These are phyloP conservation scores for Tulasnella sp. DNA, from an alignment of 768 basidiomycete species.

Conservation along the genomic window DNA sequence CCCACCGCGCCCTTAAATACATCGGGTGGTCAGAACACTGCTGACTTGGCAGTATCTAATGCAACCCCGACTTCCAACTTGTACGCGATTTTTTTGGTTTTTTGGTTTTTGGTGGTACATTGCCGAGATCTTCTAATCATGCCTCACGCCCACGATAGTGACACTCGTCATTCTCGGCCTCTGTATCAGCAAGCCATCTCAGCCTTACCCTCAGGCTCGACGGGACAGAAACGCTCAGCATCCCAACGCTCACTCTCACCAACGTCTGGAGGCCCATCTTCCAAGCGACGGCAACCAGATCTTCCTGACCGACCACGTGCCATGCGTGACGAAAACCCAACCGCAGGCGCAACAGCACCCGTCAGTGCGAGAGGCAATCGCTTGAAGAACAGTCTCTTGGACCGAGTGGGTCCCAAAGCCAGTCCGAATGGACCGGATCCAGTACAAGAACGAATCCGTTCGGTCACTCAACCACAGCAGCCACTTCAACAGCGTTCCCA, in stretches of 20 bases:
- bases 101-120: too few species aligned
- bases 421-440: slow-evolving; percentile 36
- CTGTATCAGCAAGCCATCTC: slow-evolving; percentile 19
- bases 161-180: not conserved
- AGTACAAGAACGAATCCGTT: slow-evolving; percentile 70
- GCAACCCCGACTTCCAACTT: too few species aligned
- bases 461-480: slow-evolving; percentile 47
- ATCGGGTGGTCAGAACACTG: too few species aligned
- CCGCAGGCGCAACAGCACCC: slow-evolving; percentile 24
- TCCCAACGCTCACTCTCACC: slow-evolving; percentile 23
- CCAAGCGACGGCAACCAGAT: slow-evolving; percentile 58
- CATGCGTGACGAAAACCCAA: slow-evolving; percentile 39
- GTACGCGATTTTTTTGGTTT: too few species aligned
- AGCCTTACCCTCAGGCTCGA: slow-evolving; percentile 11
- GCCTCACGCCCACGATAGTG: too few species aligned
- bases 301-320: slow-evolving; percentile 79
- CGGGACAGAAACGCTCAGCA: slow-evolving; percentile 19
- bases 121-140: too few species aligned
- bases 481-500: slow-evolving; percentile 29
- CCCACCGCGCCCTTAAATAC: not conserved
- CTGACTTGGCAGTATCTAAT: too few species aligned
- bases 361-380: slow-evolving; percentile 30
- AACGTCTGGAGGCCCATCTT: slow-evolving; percentile 28
- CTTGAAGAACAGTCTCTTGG: slow-evolving; percentile 52
- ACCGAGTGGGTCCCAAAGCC: slow-evolving; percentile 49